phyloP scores from a whole-genome alignment of 2,329 filamentous ascomycete genomes.

The Pseudogymnoascus sp. region DNA sequence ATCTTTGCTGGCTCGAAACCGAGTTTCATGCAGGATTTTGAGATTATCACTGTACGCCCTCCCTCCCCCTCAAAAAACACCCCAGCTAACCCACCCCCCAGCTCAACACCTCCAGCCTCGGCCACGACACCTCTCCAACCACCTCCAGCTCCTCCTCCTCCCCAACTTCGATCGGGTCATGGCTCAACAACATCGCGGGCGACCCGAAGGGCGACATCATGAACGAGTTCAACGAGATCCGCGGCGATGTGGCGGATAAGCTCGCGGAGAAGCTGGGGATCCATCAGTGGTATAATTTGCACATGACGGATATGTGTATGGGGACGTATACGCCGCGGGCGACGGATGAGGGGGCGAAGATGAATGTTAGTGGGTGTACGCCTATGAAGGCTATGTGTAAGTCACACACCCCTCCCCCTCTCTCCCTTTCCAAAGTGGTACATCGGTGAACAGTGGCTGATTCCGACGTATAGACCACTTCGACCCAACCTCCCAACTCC shows the following conservation, averaged over 20 bases:
- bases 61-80: not conserved
- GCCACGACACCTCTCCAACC: conserved; percentile 30
- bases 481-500: conserved; percentile 45
- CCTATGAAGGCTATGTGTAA: conserved; percentile 46
- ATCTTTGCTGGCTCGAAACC: conserved; percentile 55
- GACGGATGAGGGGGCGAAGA: conserved; percentile 35
- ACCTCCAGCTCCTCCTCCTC: conserved; percentile 20
- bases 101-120: conserved; percentile 53
- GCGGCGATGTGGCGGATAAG: conserved; percentile 33
- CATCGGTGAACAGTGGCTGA: not conserved
- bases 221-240: conserved; percentile 30
- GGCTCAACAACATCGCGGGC: conserved; percentile 26
- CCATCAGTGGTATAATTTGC: conserved; percentile 55
- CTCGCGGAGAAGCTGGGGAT: conserved; percentile 46
- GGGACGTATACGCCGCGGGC: conserved; percentile 34
- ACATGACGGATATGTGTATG: conserved; percentile 55
- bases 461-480: conserved; percentile 38
- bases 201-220: conserved; percentile 19
- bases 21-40: conserved; percentile 50
- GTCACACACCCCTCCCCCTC: conserved; percentile 13
- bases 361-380: conserved; percentile 51
- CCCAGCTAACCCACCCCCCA: conserved; percentile 22
- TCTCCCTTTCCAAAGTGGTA: not conserved
- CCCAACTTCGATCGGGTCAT: conserved; percentile 26
- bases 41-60: conserved; percentile 46